Conservation (phyloP, 345 rosid species). For the Excoecaria cochinchinensis region DNA sequence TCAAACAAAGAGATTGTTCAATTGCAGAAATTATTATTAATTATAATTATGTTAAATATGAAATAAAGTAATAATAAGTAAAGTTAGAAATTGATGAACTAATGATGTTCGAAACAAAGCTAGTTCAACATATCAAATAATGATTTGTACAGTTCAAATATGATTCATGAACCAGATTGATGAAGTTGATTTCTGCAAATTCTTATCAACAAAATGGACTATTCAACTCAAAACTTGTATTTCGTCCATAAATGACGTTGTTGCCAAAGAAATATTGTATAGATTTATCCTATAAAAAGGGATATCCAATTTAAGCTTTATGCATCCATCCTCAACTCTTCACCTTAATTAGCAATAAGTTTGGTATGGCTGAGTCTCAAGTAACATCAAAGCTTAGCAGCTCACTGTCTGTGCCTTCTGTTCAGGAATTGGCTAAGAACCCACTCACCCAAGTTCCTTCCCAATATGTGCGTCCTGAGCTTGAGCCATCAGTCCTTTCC, state of each 20-base stretch:
- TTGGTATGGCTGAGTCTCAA: neutral
- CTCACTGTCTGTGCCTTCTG: constrained; percentile 15
- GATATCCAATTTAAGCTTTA: no score
- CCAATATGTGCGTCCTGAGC: constrained; percentile 1
- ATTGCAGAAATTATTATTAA: neutral
- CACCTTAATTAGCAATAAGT: no score
- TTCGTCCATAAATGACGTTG: neutral
- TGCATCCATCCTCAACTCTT: neutral
- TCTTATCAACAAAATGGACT: neutral
- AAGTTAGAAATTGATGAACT: no score
- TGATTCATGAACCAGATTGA: no score
- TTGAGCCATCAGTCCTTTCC: neutral
- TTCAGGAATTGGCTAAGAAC: constrained; percentile 5
- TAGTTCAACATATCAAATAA: neutral
- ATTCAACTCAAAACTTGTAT: neutral
- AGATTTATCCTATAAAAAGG: neutral
- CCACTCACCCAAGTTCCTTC: neutral
- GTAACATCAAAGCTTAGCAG: neutral
- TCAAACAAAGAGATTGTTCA: neutral
- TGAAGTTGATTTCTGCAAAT: no score
- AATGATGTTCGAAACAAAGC: no score
- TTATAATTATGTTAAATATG: no score
- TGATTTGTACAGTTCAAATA: neutral
- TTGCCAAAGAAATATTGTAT: neutral
- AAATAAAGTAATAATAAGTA: no score